phyloP scores from a whole-genome alignment of 208 protist species.

The Acanthamoeba royreba region DNA sequence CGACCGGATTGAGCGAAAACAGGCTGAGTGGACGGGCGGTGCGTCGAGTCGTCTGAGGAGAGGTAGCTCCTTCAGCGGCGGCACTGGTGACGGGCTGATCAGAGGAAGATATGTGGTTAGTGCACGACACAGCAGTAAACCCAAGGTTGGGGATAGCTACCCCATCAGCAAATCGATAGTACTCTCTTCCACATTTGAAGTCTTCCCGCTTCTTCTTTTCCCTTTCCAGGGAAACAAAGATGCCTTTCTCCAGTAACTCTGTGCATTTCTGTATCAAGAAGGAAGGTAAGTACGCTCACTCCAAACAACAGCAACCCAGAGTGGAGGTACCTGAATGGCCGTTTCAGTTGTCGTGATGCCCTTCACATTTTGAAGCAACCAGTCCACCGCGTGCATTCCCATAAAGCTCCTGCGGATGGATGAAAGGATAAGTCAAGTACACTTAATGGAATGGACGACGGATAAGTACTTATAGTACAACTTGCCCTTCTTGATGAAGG shows the following conservation, averaged over 20 bases:
- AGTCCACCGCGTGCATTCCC: background rate
- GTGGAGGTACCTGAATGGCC: background rate
- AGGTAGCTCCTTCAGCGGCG: too few species aligned
- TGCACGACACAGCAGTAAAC: too few species aligned
- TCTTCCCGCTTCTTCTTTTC: background rate
- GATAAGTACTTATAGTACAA: background rate
- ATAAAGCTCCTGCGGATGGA: constrained; percentile 25
- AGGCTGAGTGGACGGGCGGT: background rate
- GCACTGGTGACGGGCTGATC: too few species aligned
- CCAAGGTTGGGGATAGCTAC: background rate
- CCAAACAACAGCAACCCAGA: background rate
- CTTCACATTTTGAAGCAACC: background rate
- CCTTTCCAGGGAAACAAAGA: background rate
- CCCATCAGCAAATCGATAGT: background rate
- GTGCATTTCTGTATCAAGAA: background rate
- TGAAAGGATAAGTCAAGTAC: too few species aligned
- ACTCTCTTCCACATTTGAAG: background rate
- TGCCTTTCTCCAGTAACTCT: background rate
- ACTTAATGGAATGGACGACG: too few species aligned
- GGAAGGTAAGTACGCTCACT: background rate
- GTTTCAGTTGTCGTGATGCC: background rate
- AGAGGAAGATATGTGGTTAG: too few species aligned
- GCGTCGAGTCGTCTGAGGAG: too few species aligned
- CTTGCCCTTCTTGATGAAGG: background rate
- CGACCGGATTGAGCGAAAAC: background rate